A percentile compares a stretch with the other conserved stretches of the same genome.
phyloP scores from a whole-genome alignment of 139 green algal genomes.

The Picochlorum costavermella region DNA sequence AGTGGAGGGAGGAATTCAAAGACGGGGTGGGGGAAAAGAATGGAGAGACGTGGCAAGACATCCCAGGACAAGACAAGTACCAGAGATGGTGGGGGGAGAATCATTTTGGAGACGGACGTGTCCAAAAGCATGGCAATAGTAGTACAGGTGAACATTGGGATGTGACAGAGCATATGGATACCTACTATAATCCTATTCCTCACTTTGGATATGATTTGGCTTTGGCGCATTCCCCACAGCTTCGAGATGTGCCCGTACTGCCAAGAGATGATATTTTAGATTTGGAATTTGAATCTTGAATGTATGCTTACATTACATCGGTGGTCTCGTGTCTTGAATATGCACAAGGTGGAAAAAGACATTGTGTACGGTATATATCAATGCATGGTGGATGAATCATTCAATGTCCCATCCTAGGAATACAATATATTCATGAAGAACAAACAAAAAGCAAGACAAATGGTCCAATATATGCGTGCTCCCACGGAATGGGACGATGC shows the following conservation, averaged over 20 bases:
- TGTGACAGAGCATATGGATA: slow-evolving; percentile 61
- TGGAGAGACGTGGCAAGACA: slow-evolving; percentile 52
- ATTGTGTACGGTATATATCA: too few relatives aligned
- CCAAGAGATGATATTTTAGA: slow-evolving; percentile 24
- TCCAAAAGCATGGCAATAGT: slow-evolving; percentile 61
- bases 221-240: slow-evolving; percentile 38
- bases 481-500: too few relatives aligned
- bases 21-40: slow-evolving; percentile 59
- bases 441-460: too few relatives aligned
- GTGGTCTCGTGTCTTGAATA: too few relatives aligned
- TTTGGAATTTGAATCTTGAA: too few relatives aligned
- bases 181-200: slow-evolving; percentile 85
- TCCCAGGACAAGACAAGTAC: slow-evolving; percentile 38
- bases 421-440: too few relatives aligned
- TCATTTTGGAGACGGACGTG: slow-evolving; percentile 57
- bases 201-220: slow-evolving; percentile 63
- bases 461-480: too few relatives aligned
- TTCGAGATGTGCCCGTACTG: slow-evolving; percentile 29
- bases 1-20: slow-evolving; percentile 78
- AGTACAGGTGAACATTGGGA: slow-evolving; percentile 74
- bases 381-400: too few relatives aligned
- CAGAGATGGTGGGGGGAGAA: slow-evolving; percentile 74
- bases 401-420: too few relatives aligned
- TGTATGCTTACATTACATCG: too few relatives aligned
- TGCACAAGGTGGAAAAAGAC: too few relatives aligned